phyloP scores from a whole-genome alignment of 148 eudicot genomes.

The Arctostaphylos glauca region DNA sequence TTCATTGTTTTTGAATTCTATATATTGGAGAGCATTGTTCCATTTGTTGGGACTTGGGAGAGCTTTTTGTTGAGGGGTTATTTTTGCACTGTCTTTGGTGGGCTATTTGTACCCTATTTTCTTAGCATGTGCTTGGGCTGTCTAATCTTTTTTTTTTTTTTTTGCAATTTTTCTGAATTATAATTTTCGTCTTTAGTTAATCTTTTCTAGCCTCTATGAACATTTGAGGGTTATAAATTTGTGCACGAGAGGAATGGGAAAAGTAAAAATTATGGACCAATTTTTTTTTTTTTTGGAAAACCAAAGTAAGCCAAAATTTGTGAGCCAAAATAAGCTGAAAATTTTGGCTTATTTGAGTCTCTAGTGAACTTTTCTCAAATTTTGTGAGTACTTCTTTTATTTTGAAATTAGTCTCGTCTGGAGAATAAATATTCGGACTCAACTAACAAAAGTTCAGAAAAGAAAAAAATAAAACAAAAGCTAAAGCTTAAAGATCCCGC shows the following conservation, averaged over 20 bases:
- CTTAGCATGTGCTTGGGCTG: not conserved
- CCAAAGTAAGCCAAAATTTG: not conserved
- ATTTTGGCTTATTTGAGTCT: not conserved
- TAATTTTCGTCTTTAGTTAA: not conserved
- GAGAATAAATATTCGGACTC: not conserved
- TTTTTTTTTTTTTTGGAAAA: not conserved
- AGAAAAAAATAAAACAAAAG: not conserved
- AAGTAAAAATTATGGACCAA: not conserved
- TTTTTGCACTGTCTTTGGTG: not conserved
- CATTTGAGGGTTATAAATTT: not conserved
- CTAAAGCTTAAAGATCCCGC: not conserved
- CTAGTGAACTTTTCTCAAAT: not conserved
- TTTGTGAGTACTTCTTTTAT: not conserved
- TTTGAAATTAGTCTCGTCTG: not conserved
- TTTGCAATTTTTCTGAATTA: not conserved
- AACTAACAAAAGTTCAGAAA: not conserved
- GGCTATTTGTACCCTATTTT: not conserved
- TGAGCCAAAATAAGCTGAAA: not conserved
- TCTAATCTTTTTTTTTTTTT: not conserved
- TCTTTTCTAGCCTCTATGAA: slow-evolving; percentile 1
- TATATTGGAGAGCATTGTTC: not conserved
- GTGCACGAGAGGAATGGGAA: not conserved
- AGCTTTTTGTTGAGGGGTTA: too few relatives aligned
- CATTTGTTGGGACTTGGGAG: not conserved
- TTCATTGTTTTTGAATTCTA: not conserved